Percentiles rank a stretch among this genome's conserved stretches.
phyloP scores from a whole-genome alignment of 1,284 basidiomycete species.

The Boletus hoseneyae region DNA sequence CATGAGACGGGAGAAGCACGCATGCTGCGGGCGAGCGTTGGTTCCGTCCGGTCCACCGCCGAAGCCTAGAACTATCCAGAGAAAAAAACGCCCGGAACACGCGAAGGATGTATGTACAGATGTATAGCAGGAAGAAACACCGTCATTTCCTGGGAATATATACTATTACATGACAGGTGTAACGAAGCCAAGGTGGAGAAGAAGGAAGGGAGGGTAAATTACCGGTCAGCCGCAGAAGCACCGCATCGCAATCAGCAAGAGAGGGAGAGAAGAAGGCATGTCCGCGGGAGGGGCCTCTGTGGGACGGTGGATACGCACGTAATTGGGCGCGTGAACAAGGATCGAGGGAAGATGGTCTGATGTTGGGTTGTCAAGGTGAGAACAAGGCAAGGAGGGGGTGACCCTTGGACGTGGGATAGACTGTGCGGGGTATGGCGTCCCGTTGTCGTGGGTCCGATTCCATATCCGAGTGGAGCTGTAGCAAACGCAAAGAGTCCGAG shows the following conservation, averaged over 20 bases:
- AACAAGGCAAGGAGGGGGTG: not conserved
- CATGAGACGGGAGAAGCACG: not conserved
- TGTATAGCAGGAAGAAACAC: not conserved
- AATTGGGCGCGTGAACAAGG: not conserved
- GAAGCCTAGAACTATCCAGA: not conserved
- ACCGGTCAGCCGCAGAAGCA: not conserved
- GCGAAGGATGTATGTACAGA: not conserved
- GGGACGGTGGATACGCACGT: too few relatives aligned
- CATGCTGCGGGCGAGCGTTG: not conserved
- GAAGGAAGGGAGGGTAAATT: not conserved
- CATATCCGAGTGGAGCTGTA: not conserved
- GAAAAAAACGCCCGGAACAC: not conserved
- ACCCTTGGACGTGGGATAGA: not conserved
- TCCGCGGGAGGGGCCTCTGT: not conserved
- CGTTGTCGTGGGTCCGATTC: not conserved
- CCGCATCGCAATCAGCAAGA: not conserved
- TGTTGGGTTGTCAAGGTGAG: not conserved
- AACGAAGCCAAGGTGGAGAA: not conserved
- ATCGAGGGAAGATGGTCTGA: not conserved
- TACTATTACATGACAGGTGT: constrained; percentile 9
- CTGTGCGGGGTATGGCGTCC: constrained; percentile 4
- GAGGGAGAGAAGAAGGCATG: not conserved
- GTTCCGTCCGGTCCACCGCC: constrained; percentile 1
- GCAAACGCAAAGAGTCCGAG: not conserved
- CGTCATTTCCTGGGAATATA: constrained; percentile 4